phyloP scores from a whole-genome alignment of 257 asterid species.

The Forsythia viridissima region DNA sequence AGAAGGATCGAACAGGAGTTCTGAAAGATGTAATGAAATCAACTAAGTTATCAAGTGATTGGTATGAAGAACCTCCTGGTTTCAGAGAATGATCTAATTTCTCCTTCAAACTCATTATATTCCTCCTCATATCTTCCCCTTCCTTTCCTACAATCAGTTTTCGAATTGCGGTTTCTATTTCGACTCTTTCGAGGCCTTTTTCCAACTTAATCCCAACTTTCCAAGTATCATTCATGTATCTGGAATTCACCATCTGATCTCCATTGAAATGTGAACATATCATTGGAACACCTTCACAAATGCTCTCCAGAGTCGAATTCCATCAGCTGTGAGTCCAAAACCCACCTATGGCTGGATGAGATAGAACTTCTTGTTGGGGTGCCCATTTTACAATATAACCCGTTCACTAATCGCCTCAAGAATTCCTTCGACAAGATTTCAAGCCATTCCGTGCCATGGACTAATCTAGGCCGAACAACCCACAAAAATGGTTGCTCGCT shows the following conservation, averaged over 20 bases:
- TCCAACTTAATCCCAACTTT: constrained; percentile 36
- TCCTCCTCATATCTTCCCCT: constrained; percentile 34
- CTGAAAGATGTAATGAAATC: constrained; percentile 30
- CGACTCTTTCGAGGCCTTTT: constrained; percentile 12
- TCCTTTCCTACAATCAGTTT: constrained; percentile 32
- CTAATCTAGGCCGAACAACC: constrained; percentile 29
- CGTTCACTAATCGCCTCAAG: neutral
- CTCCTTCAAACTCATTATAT: constrained; percentile 24
- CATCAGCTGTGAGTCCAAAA: constrained; percentile 50
- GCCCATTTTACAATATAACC: constrained; percentile 42
- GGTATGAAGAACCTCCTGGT: constrained; percentile 31
- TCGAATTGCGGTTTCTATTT: constrained; percentile 31
- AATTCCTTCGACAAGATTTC: constrained; percentile 12
- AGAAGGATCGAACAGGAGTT: neutral
- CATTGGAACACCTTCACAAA: neutral
- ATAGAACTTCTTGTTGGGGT: constrained; percentile 51
- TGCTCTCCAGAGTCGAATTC: constrained; percentile 24
- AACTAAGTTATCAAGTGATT: constrained; percentile 32
- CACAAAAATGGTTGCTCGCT: constrained; percentile 46
- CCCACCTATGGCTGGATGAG: constrained; percentile 42
- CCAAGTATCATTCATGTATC: constrained; percentile 18
- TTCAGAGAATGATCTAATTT: constrained; percentile 8
- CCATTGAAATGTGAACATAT: neutral
- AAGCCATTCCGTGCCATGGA: neutral
- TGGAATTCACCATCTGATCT: neutral